These are phyloP conservation scores for Arabidopsis arenosa DNA, from an alignment of 345 rosid genomes.

Conservation along the genomic window DNA sequence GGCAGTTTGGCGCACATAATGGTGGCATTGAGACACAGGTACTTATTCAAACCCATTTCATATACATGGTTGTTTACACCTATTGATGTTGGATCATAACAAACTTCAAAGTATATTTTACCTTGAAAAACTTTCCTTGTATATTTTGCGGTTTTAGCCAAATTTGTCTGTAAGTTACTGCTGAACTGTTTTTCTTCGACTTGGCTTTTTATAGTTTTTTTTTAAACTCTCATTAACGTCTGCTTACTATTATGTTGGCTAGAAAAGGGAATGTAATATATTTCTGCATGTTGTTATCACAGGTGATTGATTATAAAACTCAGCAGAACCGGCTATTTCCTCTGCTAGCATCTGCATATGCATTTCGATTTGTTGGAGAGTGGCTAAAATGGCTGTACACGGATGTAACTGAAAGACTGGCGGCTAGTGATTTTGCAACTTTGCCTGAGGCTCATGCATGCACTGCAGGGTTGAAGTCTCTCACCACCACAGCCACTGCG, in stretches of 20 bases:
- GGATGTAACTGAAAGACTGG: constrained; percentile 89
- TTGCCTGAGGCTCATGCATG: constrained; percentile 99
- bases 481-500: constrained; percentile 91
- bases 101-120: not conserved
- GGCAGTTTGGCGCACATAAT: constrained; percentile 85
- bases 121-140: not conserved
- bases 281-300: constrained; percentile 32
- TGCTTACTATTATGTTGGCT: constrained; percentile 5
- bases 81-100: constrained; percentile 6
- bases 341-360: constrained; percentile 98
- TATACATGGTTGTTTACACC: not conserved
- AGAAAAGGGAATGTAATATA: constrained; percentile 22
- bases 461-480: constrained; percentile 97
- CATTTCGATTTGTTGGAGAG: constrained; percentile 96
- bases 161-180: not conserved
- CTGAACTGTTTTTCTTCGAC: not conserved
- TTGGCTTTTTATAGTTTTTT: not conserved
- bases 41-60: constrained; percentile 28
- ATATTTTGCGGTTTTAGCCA: not conserved
- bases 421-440: constrained; percentile 87
- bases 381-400: constrained; percentile 95
- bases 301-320: constrained; percentile 98
- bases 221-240: not conserved
- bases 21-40: constrained; percentile 94
- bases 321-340: constrained; percentile 98